Base-by-base conservation (phyloP, 371 early-diverging fungal genomes). In the Actinomortierella wolfii region DNA sequence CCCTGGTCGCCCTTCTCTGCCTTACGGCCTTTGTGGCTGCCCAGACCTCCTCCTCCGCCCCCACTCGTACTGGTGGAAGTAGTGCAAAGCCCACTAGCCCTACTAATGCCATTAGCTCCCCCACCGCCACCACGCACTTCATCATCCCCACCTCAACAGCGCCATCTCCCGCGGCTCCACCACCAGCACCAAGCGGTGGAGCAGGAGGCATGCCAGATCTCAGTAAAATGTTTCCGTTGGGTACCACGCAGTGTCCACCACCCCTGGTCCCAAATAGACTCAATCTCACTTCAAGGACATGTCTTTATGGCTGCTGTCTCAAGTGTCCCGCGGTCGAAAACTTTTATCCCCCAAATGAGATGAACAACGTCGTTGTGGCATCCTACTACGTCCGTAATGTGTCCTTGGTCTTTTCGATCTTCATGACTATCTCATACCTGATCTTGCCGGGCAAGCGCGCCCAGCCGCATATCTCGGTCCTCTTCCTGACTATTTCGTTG, bases 391-490 rank as follows among this genome's bases (percentile, higher is more conserved):
- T 55, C 20, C 75, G 78, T 11, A 61, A 68, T 28, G 62, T 77
- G 25, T 76, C 81, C 3, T 46, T 77, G 42, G 56, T 58, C 20
- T 64, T 76, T 29, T 40, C 57, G 24, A 46, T 69, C 29, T 81
- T 68, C 47, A 70, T 81, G 61, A 60, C 76, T 2, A 8, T 81
- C 18, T 79, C 79, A 21, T 81, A 79, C 57, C 6, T 77, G 42
- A 50, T 76, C 39, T 70, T 81, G n/a, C 81, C 81, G 2, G 78
- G 78, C 20, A 77, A 79, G 49, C 60, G 81, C 15, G 55, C 73
- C 13, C 81, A 81, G 57, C 81, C 81, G 0, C 79, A 77, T 17
- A 79, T 79, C 61, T 79, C 79, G 46, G 79, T 81, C n/a, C 65
- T 81, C 1, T 78, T 79, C 61, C 61, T 81, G 56, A 59, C 75